Conservation (phyloP, 306 rosid species). For the Quillaja saponaria region DNA sequence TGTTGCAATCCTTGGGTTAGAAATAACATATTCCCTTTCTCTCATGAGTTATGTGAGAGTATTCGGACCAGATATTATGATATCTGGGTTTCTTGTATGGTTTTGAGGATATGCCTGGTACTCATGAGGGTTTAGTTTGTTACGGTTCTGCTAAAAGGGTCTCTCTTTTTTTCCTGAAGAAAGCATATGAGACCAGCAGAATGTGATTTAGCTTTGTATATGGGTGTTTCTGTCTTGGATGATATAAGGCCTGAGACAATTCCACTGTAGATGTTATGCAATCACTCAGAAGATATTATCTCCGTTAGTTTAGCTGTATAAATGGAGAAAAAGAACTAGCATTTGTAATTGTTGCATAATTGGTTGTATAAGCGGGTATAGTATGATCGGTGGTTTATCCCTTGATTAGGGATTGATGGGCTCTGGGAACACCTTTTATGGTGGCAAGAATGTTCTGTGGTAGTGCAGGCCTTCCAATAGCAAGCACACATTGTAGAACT, state of each 20-base stretch:
- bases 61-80: neutral
- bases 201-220: neutral
- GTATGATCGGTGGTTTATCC: too few relatives aligned
- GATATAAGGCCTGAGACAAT: neutral
- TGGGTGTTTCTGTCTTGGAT: neutral
- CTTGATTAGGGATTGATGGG: too few relatives aligned
- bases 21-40: neutral
- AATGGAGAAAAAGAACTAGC: too few relatives aligned
- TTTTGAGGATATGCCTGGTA: neutral
- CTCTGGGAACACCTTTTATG: too few relatives aligned
- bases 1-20: neutral
- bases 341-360: too few relatives aligned
- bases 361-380: too few relatives aligned
- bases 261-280: neutral
- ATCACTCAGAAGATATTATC: neutral
- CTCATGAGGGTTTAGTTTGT: neutral
- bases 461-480: too few relatives aligned
- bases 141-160: neutral
- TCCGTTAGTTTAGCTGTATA: neutral
- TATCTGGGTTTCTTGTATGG: neutral
- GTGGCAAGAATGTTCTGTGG: too few relatives aligned
- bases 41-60: neutral
- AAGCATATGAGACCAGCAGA: neutral
- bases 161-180: neutral
- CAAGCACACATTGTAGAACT: too few relatives aligned